These are phyloP conservation scores for Malassezia japonica DNA, from an alignment of 1,284 basidiomycete genomes.

Conservation along the genomic window DNA sequence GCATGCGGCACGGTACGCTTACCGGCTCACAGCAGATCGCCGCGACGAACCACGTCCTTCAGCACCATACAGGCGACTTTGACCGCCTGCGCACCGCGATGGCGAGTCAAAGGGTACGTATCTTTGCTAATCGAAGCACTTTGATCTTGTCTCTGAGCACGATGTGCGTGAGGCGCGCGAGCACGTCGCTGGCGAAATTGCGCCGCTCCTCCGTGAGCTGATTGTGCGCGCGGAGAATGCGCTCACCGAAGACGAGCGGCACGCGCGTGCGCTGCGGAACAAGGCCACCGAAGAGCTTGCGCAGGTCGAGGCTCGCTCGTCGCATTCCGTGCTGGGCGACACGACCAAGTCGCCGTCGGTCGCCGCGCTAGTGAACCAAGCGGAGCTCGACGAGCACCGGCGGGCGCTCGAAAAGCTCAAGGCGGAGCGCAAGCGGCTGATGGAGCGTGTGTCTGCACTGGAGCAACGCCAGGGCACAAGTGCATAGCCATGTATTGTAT, in stretches of 20 bases:
- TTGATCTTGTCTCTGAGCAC: conserved; percentile 15
- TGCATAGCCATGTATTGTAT: neutral
- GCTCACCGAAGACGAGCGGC: conserved; percentile 6
- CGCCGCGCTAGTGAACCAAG: neutral
- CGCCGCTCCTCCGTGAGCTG: conserved; percentile 14
- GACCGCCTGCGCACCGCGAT: conserved; percentile 3
- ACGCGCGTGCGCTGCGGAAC: conserved; percentile 11
- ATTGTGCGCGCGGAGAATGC: conserved; percentile 17
- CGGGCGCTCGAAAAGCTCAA: conserved; percentile 7
- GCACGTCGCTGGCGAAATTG: conserved; percentile 15
- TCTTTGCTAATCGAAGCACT: conserved; percentile 1
- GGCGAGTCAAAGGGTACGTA: conserved; percentile 11
- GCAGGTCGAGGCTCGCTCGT: conserved; percentile 1
- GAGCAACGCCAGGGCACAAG: neutral
- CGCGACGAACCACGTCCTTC: conserved; percentile 5
- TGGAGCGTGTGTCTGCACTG: conserved; percentile 7
- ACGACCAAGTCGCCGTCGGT: neutral
- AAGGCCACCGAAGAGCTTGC: conserved; percentile 14
- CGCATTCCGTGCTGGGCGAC: neutral
- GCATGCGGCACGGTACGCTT: conserved; percentile 6
- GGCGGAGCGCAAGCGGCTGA: conserved; percentile 3
- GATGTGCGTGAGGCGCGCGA: conserved; percentile 14
- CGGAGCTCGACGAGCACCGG: conserved; percentile 5
- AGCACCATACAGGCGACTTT: conserved; percentile 7
- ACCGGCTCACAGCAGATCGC: neutral